These are phyloP conservation scores for Plectosphaerella cucumerina DNA, from an alignment of 2,329 filamentous ascomycete genomes.

Conservation along the genomic window DNA sequence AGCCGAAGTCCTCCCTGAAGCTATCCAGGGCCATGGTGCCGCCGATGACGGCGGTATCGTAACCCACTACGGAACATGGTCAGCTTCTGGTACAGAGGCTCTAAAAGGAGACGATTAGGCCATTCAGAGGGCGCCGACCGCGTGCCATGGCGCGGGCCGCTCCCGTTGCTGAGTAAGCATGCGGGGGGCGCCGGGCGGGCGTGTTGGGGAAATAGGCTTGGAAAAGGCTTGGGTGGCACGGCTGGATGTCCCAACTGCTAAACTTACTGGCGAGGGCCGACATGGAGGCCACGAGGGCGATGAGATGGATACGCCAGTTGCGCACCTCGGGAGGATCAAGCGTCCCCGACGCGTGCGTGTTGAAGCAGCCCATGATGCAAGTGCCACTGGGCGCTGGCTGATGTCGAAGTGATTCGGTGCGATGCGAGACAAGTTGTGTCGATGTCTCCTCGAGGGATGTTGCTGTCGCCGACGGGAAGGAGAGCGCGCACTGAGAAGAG, in stretches of 20 bases:
- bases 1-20: slow-evolving; percentile 30
- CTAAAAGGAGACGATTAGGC: too few species aligned
- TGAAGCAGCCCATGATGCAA: slow-evolving; percentile 17
- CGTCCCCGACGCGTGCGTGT: slow-evolving; percentile 20
- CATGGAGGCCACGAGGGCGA: slow-evolving; percentile 21
- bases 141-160: too few species aligned
- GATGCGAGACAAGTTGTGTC: too few species aligned
- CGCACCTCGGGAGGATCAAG: slow-evolving; percentile 18
- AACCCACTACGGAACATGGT: slow-evolving; percentile 21
- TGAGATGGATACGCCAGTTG: slow-evolving; percentile 20
- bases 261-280: slow-evolving; percentile 19
- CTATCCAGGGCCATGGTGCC: slow-evolving; percentile 33
- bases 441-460: too few species aligned
- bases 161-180: background rate
- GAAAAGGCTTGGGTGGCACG: background rate
- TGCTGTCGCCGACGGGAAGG: too few species aligned
- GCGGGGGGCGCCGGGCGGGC: background rate
- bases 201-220: background rate
- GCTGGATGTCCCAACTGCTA: too few species aligned
- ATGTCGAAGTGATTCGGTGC: too few species aligned
- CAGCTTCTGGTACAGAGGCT: too few species aligned
- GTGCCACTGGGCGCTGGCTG: too few species aligned
- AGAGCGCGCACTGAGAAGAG: too few species aligned
- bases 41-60: slow-evolving; percentile 33
- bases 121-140: too few species aligned